Base-by-base conservation (phyloP, 108 stramenopile genomes). In the Pseudonitzschia multiseries region DNA sequence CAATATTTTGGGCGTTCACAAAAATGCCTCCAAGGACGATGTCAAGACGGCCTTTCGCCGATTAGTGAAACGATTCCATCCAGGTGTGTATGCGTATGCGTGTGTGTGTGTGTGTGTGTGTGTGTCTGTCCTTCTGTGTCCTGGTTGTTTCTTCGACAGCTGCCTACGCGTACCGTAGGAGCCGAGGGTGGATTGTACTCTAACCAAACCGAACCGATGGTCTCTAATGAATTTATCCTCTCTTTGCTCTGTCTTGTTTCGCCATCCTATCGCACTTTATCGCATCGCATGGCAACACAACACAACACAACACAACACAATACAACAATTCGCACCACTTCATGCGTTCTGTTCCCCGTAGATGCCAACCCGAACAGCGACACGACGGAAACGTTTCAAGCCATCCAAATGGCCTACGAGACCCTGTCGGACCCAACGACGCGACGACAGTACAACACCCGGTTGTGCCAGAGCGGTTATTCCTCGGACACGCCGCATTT, bases 341-440 rank as follows among this genome's bases (percentile, higher is more conserved):
- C 36, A 36, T 36, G 13, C 46, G 13, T 18, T 48, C 13, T 18
- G 46, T 48, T 48, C 8, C 18, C 46, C 46, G 46, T 85, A 41
- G 92, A 90, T 62, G 90, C 89, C 70, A 93, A 94, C 69, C 86
- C 90, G 44, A 71, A 77, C 36, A 69, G 68, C 59, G 91, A 90
- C 44, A 87, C 91, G 56, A 89, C 87, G 27, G 75, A 74, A 27
- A 69, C 89, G 57, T 93, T 93, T 57, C 73, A 88, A 67, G 81
- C 85, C 53, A 84, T 98, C 52, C 93, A 89, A 69, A 77, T 91
- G 50, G 97, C 91, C 42, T 96, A 96, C 81, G 92, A 95, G 72
- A 92, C 94, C 13, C 74, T 98, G 62, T 84, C 72, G 44, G 92
- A 98, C 73, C 87, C 88, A 8, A 84, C 85, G 29, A 85, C 91